Evolutionary conservation across 768 basidiomycete genomes (phyloP).

Genomic region (Cyclocybe cylindracea): DNA sequence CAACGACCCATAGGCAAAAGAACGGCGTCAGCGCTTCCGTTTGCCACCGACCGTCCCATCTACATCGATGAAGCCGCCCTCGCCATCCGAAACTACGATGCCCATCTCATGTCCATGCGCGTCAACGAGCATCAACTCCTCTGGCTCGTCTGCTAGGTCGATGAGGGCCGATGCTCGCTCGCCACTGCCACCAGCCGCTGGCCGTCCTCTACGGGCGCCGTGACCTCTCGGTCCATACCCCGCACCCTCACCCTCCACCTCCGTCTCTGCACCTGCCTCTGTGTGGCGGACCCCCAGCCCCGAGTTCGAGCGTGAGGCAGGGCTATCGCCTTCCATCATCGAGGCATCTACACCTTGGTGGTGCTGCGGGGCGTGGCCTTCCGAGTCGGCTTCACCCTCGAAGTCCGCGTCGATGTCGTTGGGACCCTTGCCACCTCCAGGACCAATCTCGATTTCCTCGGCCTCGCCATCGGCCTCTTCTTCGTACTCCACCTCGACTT

Average conservation of each 20-base stretch:
- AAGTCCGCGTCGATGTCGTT: constrained; percentile 10
- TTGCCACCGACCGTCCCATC: constrained; percentile 38
- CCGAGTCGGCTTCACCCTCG: constrained; percentile 20
- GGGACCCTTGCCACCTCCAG: constrained; percentile 12
- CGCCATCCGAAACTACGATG: constrained; percentile 4
- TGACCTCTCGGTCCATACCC: constrained; percentile 19
- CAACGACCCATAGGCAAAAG: too few relatives aligned
- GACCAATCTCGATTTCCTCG: constrained; percentile 18
- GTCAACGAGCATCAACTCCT: constrained; percentile 20
- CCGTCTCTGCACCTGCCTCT: constrained; percentile 37
- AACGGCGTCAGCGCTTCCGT: constrained; percentile 30
- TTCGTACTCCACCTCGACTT: constrained; percentile 44
- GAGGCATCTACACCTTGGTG: background rate
- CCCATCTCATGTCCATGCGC: constrained; percentile 14
- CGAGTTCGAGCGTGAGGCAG: constrained; percentile 19
- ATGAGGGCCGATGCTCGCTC: constrained; percentile 13
- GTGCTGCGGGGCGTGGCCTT: background rate
- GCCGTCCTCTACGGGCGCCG: background rate
- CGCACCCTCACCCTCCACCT: constrained; percentile 35
- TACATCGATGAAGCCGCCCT: constrained; percentile 18
- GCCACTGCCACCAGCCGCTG: constrained; percentile 14
- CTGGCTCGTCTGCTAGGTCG: constrained; percentile 16
- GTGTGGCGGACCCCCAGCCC: constrained; percentile 19
- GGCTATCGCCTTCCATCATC: constrained; percentile 13
- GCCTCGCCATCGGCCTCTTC: constrained; percentile 25